Conservation (phyloP, 2,329 filamentous ascomycete genomes). For the Alternaria conjuncta region DNA sequence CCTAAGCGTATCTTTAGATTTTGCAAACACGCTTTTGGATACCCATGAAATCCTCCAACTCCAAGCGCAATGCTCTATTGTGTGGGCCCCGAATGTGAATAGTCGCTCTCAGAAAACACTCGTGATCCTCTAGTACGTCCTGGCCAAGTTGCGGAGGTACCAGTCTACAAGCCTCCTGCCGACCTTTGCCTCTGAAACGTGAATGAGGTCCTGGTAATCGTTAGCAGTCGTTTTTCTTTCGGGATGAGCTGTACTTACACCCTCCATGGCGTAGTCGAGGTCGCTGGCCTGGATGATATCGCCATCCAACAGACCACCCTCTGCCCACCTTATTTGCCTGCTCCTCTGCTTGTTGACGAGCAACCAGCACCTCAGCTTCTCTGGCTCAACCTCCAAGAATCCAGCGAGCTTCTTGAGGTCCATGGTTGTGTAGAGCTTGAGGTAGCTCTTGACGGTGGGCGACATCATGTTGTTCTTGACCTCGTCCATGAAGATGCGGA, state of each 20-base stretch:
- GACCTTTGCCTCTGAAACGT: conserved; percentile 98
- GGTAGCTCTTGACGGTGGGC: conserved; percentile 96
- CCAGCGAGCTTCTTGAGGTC: conserved; percentile 97
- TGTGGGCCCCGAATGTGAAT: conserved; percentile 19
- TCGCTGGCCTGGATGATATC: conserved; percentile 93
- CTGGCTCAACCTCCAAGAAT: conserved; percentile 96
- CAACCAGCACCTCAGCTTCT: conserved; percentile 91
- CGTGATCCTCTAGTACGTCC: conserved; percentile 74
- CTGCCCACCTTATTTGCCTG: conserved; percentile 92
- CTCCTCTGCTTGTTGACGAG: conserved; percentile 98
- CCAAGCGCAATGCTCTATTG: conserved; percentile 45
- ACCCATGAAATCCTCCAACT: conserved; percentile 39
- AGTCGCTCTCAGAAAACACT: conserved; percentile 5
- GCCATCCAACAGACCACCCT: conserved; percentile 87
- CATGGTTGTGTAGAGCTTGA: conserved; percentile 99
- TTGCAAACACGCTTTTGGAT: conserved; percentile 41
- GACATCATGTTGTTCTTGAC: conserved; percentile 99
- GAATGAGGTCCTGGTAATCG: conserved; percentile 79
- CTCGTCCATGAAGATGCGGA: conserved; percentile 98
- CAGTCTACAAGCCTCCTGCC: conserved; percentile 97
- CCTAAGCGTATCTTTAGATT: conserved; percentile 13
- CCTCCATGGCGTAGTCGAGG: conserved; percentile 95
- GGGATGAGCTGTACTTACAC: conserved; percentile 64
- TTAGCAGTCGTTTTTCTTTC: conserved; percentile 26
- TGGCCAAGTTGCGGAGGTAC: conserved; percentile 96